Percentiles rank a stretch among this genome's conserved stretches.
Evolutionary conservation across 2,329 filamentous ascomycete species (phyloP).

Genomic region (Stemphylium beticola): DNA sequence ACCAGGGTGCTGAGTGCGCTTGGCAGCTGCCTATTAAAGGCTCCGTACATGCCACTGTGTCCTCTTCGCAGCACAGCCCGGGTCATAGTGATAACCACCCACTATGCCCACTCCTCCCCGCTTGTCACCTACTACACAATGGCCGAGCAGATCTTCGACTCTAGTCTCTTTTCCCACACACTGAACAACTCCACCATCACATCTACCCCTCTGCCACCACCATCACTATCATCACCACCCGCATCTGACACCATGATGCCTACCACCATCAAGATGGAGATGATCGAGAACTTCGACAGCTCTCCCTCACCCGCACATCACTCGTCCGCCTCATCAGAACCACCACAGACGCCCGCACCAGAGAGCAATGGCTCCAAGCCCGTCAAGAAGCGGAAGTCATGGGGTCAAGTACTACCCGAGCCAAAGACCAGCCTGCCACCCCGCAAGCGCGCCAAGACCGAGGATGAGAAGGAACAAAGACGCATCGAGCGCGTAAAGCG

Average conservation of each 20-base stretch:
- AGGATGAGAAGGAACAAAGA: constrained; percentile 98
- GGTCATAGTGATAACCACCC: constrained; percentile 30
- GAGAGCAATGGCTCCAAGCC: constrained; percentile 59
- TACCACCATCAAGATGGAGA: constrained; percentile 52
- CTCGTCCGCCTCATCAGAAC: constrained; percentile 23
- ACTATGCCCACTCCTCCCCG: constrained; percentile 42
- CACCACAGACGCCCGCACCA: constrained; percentile 27
- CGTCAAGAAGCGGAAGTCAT: constrained; percentile 95
- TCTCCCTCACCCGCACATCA: constrained; percentile 31
- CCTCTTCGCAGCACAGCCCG: constrained; percentile 34
- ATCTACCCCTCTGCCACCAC: constrained; percentile 30
- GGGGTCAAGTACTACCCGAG: constrained; percentile 95
- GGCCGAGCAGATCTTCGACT: constrained; percentile 36
- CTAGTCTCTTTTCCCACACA: constrained; percentile 27
- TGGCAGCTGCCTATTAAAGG: constrained; percentile 43
- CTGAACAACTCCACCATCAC: constrained; percentile 34
- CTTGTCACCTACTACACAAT: constrained; percentile 32
- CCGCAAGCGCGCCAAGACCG: constrained; percentile 96
- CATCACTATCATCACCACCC: constrained; percentile 12
- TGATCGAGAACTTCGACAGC: constrained; percentile 41
- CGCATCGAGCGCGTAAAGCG: constrained; percentile 96
- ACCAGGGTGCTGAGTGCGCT: constrained; percentile 13
- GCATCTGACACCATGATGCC: constrained; percentile 23
- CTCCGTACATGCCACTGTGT: constrained; percentile 42
- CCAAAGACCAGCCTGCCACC: constrained; percentile 96